Evolutionary conservation across 2,329 filamentous ascomycete genomes (phyloP), one percentile per base, ranked within the genome.

Genomic region (Aspergillus phoenicis): DNA sequence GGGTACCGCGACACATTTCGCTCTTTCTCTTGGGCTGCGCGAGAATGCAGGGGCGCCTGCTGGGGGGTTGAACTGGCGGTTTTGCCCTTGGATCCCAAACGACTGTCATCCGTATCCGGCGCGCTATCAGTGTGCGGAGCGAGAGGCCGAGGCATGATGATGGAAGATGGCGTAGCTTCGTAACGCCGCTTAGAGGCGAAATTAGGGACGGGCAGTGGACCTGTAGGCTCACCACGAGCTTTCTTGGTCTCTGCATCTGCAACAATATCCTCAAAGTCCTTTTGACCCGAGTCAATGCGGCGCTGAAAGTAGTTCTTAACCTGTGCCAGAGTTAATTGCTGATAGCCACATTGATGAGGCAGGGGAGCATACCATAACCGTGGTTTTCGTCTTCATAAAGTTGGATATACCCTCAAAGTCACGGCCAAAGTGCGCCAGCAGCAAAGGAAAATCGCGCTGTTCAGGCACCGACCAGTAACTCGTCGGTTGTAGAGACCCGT

Each of bases 391-490:
- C 64, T 81, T 82, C 81, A 83, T 82, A 52, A 77, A 79, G 43
- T 77, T 75, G 4, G 81, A 80, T 58, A 83, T 82, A 13, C 75
- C 78, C 59, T 80, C 78, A 63, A 80, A 83, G 68, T 83, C 78
- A 30, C 73, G 77, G 20, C 81, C 81, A 69, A 79, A 83, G 64
- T 82, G 78, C 15, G 72, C 74, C 39, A 83, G 68, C 45, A 82
- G 66, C 13, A 74, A 73, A 2, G 77, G 76, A 60, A 83, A 82
- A 62, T 82, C 80, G 39, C 75, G 73, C 63, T 80, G 76, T 64
- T 83, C 81, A 11, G 80, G 79, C 15, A 83, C 81, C 61, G 81
- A 83, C 81, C 81, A 83, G 67, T 83, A 83, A 60, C 81, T 83
- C 4, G 79, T 82, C 30, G 80, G 78, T 56, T 80, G 77, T 61